Conservation (phyloP, 257 asterid genomes). For the Gynochthodes officinalis region DNA sequence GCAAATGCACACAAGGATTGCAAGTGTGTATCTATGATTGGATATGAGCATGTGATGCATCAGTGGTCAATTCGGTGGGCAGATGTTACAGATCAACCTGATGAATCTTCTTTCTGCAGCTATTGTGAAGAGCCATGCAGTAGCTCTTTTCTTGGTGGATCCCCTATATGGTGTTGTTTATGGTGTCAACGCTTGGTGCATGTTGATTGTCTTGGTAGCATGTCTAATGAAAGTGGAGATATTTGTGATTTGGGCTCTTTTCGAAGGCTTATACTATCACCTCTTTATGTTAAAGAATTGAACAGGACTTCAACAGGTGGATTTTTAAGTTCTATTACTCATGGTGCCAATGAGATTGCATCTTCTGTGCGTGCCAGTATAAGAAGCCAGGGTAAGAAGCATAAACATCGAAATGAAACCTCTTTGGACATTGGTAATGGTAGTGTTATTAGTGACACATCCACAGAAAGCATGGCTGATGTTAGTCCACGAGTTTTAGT, state of each 20-base stretch:
- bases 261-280: conserved; percentile 85
- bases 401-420: conserved; percentile 56
- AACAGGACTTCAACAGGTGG: conserved; percentile 62
- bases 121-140: conserved; percentile 98
- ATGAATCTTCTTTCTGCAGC: conserved; percentile 87
- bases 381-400: conserved; percentile 76
- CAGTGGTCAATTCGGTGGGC: conserved; percentile 98
- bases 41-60: conserved; percentile 67
- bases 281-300: conserved; percentile 69
- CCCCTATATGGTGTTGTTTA: conserved; percentile 97
- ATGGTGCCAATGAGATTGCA: conserved; percentile 97
- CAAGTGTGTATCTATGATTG: conserved; percentile 82
- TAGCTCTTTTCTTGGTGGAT: conserved; percentile 87
- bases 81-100: conserved; percentile 84
- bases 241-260: conserved; percentile 88
- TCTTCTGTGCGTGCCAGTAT: conserved; percentile 92
- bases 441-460: conserved; percentile 48
- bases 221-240: conserved; percentile 85
- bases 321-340: conserved; percentile 81
- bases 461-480: conserved; percentile 49
- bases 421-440: conserved; percentile 48
- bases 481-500: conserved; percentile 32
- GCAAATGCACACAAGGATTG: conserved; percentile 80
- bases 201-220: conserved; percentile 86
- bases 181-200: conserved; percentile 99